Evolutionary conservation across 2,329 filamentous ascomycete genomes (phyloP).

Genomic region (Chrysoporthe cubensis): DNA sequence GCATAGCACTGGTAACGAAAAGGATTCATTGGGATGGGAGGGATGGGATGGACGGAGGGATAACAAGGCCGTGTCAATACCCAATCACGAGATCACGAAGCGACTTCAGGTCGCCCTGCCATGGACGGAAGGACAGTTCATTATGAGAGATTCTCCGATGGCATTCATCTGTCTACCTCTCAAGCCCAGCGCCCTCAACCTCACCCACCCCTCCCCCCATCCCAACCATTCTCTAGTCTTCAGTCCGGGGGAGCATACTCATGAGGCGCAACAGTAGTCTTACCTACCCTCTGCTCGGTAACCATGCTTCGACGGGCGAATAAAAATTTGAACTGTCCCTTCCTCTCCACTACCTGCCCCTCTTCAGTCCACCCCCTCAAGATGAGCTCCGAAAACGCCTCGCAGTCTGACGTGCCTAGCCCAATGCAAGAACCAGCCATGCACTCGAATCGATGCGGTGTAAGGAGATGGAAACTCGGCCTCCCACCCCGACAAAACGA

Average conservation of each 20-base stretch:
- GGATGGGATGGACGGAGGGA: neutral
- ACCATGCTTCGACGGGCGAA: conserved; percentile 1
- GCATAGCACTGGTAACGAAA: neutral
- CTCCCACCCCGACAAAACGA: neutral
- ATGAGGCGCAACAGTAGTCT: neutral
- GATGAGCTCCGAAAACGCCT: conserved; percentile 19
- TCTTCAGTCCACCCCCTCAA: neutral
- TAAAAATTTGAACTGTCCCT: neutral
- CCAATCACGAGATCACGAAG: conserved; percentile 13
- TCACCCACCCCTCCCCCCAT: no score
- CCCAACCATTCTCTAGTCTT: neutral
- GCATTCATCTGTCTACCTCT: neutral
- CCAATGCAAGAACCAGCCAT: conserved; percentile 27
- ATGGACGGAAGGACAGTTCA: no score
- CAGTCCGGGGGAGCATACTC: neutral
- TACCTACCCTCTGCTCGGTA: conserved; percentile 16
- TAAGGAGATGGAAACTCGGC: neutral
- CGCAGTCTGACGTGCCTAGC: conserved; percentile 23
- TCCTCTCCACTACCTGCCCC: neutral
- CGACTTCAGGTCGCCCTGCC: neutral
- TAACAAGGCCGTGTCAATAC: conserved; percentile 19
- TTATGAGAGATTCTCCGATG: neutral
- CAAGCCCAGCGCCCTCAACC: neutral
- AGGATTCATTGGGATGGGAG: neutral
- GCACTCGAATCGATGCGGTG: conserved; percentile 19